A percentile compares a stretch with the other conserved stretches of the same genome.
These are phyloP conservation scores for Aspergillus costaricaensis DNA, from an alignment of 2,329 filamentous ascomycete genomes.

Conservation along the genomic window DNA sequence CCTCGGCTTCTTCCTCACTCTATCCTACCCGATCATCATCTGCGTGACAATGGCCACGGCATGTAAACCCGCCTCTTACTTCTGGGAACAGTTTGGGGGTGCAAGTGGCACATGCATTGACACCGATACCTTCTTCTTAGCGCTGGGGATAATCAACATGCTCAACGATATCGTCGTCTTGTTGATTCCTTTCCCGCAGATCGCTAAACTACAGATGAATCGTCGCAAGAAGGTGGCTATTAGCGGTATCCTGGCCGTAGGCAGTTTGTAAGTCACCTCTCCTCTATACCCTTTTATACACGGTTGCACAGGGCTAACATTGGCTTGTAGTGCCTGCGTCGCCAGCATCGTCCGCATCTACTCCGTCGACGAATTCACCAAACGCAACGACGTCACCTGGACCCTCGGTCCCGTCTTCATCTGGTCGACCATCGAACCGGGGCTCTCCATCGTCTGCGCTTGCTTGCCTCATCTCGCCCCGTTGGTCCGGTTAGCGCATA, in stretches of 20 bases:
- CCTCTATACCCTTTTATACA: neutral
- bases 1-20: constrained; percentile 13
- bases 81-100: constrained; percentile 20
- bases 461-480: constrained; percentile 16
- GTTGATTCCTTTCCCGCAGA: constrained; percentile 6
- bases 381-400: constrained; percentile 10
- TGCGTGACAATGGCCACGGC: constrained; percentile 15
- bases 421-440: constrained; percentile 17
- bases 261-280: constrained; percentile 12
- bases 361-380: constrained; percentile 10
- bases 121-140: constrained; percentile 12
- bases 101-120: constrained; percentile 9
- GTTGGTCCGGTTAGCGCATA: constrained; percentile 14
- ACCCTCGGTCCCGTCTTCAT: constrained; percentile 18
- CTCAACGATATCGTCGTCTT: constrained; percentile 8
- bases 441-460: constrained; percentile 16
- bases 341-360: constrained; percentile 16
- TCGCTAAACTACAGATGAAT: constrained; percentile 16
- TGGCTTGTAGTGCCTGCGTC: constrained; percentile 6
- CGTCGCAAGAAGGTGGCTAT: constrained; percentile 18
- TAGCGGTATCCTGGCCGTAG: constrained; percentile 19
- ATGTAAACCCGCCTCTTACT: constrained; percentile 15
- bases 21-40: constrained; percentile 18
- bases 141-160: constrained; percentile 15
- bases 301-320: neutral